phyloP scores from a whole-genome alignment of 352 stramenopile species.

The Aphanomyces astaci region DNA sequence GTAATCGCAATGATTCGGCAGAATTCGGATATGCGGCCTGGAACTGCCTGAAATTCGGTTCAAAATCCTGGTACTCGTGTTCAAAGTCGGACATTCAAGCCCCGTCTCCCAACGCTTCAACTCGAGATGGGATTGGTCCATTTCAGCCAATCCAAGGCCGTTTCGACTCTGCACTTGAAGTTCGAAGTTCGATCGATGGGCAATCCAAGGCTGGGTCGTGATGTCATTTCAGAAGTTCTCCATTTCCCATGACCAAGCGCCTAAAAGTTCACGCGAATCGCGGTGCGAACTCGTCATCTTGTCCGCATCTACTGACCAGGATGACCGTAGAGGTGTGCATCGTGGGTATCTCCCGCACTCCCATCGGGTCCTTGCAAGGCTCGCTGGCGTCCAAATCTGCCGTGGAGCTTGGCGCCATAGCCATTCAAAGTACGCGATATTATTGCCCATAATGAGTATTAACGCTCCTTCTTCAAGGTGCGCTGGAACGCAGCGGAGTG shows the following conservation, averaged over 20 bases:
- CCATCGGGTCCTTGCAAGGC: constrained; percentile 94
- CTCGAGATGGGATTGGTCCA: background rate
- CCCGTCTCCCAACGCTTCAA: background rate
- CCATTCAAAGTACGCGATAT: constrained; percentile 57
- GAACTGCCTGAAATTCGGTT: too few relatives aligned
- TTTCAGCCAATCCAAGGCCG: background rate
- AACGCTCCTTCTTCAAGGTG: constrained; percentile 28
- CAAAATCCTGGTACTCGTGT: too few relatives aligned
- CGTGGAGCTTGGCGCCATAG: constrained; percentile 89
- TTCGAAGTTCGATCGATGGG: too few relatives aligned
- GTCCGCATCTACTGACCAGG: background rate
- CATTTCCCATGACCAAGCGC: constrained; percentile 16
- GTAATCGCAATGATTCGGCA: too few relatives aligned
- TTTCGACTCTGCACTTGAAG: too few relatives aligned
- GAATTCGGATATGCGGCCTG: too few relatives aligned
- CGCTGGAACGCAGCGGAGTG: constrained; percentile 65
- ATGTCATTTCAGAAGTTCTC: too few relatives aligned
- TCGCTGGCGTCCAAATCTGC: constrained; percentile 82
- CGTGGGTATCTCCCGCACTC: constrained; percentile 91
- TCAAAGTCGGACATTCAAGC: constrained; percentile 11
- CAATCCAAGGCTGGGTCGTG: too few relatives aligned
- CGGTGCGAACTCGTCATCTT: background rate
- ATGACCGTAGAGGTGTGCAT: constrained; percentile 89
- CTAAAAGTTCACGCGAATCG: constrained; percentile 5
- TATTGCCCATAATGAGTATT: background rate